Base-by-base conservation (phyloP, 495 filamentous ascomycete species). In the Podospora anserina region DNA sequence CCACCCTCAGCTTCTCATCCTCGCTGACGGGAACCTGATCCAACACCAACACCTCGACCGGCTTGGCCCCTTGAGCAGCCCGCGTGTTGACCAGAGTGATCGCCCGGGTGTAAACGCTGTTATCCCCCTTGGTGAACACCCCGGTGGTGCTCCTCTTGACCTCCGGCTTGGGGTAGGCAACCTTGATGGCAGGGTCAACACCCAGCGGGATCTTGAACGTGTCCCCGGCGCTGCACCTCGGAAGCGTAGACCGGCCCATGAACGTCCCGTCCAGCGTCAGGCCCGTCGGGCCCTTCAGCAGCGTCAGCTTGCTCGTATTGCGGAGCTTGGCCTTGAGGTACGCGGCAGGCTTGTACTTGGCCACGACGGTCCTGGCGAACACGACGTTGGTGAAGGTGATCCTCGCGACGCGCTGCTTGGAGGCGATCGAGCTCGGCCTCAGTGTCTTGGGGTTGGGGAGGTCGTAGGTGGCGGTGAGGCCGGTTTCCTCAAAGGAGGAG, bases 211-310 rank as follows among this genome's bases (percentile, higher is more conserved):
- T 75, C 57, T 77, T 80, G 78, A 92, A 88, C 44, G 77, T 71
- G 32, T 89, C 85, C n/a, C 86, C 86, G 15, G 88, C 82, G 58
- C 82, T 85, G 73, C 87, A 87, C 58, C 82, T 83, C 11, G 88
- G 83, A 5, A 91, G 74, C 0, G 78, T 77, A 1, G 85, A 82
- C 55, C 86, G 87, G 11, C 90, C 90, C 34, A 92, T 76, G 75
- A 91, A 91, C 11, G 82, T 84, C 3, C 86, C 88, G 72, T 92
- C 90, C 27, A 91, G 87, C 2, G 88, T 90, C 16, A 92, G 80
- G 2, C 89, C 88, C 0, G 82, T 83, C 1, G 81, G 82, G 18
- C 88, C 89, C 66, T 82, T 82, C 34, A 90, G 85, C 3, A 92
- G 81, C 0, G 85, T 86, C 56, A 89, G 80, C 58, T 82, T 80